Base-by-base conservation (phyloP, 1,284 basidiomycete species). In the Cryptococcus sp. region DNA sequence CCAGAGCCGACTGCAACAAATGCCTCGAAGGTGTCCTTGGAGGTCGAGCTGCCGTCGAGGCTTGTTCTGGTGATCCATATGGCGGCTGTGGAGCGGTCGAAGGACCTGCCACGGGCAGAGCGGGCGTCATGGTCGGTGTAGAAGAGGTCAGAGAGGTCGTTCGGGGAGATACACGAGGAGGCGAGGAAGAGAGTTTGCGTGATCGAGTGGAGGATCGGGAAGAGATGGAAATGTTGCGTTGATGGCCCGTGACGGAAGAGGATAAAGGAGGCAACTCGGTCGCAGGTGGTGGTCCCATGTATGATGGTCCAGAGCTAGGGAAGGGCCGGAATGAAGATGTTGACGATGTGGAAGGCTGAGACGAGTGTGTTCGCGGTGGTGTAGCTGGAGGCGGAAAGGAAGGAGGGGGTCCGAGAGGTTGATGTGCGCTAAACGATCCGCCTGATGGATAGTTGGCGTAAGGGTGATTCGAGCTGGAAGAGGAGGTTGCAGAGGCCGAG, bases 1-100 rank as follows among this genome's bases (percentile, higher is more conserved):
- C 68, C 23, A 75, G 58, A 0, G 73, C 73, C 2, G 65, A 58
- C 52, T 73, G 72, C 1, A 75, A 53, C 12, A 75, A 54, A 39
- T 69, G 67, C 7, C 69, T 56, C 0, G 70, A 72, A 0, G 73
- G 66, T 7, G 69, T 62, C 7, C 72, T 57, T 18, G 58, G 54
- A 2, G 52, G 52, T 43, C 48, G 50, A 39, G n/a, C 41, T 24
- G 31, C 18, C 23, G 28, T 23, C 35, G 35, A n/a, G n/a, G n/a
- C n/a, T n/a, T n/a, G n/a, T n/a, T n/a, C n/a, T n/a, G n/a, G n/a
- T n/a, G n/a, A n/a, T n/a, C n/a, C 31, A 16, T 33, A 22, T 25
- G 40, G 36, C 26, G 41, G 14, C 28, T 11, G 18, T 10, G 33
- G 33, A 24, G 34, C n/a, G 21, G 44, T 31, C 5, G 11, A 14